Percentiles rank a stretch among this genome's conserved stretches.
These are phyloP conservation scores for Colletotrichum neosansevieriae DNA, from an alignment of 2,329 filamentous ascomycete genomes.

Conservation along the genomic window DNA sequence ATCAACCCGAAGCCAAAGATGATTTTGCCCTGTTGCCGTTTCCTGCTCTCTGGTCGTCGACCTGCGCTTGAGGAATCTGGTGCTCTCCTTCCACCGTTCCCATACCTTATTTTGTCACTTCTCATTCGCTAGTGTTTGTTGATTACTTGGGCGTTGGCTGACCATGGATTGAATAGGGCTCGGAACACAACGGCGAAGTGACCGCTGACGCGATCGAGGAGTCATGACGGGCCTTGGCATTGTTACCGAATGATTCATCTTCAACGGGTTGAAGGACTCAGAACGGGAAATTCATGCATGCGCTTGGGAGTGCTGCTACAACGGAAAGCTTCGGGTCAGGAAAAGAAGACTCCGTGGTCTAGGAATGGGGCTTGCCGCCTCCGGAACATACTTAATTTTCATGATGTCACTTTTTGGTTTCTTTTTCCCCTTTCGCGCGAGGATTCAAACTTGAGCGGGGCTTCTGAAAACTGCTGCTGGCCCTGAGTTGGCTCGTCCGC, in stretches of 20 bases:
- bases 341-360: conserved; percentile 22
- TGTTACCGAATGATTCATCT: conserved; percentile 12
- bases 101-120: not conserved
- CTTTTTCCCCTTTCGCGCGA: conserved; percentile 27
- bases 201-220: conserved; percentile 28
- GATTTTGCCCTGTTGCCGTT: conserved; percentile 44
- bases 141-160: conserved; percentile 11
- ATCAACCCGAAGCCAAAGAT: conserved; percentile 65
- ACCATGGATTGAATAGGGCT: conserved; percentile 24
- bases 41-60: conserved; percentile 4
- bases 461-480: not conserved
- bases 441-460: conserved; percentile 14
- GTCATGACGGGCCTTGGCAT: conserved; percentile 34
- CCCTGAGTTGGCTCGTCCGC: conserved; percentile 7
- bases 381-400: conserved; percentile 41
- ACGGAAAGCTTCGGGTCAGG: conserved; percentile 31
- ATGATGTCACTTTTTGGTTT: conserved; percentile 32
- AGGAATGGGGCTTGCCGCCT: conserved; percentile 32
- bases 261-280: conserved; percentile 31
- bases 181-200: conserved; percentile 36
- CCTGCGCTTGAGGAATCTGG: conserved; percentile 17
- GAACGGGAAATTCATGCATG: conserved; percentile 19
- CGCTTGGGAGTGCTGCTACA: conserved; percentile 8
- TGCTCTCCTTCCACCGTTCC: not conserved
- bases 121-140: not conserved